Percentiles rank a stretch among this genome's conserved stretches.
phyloP scores from a whole-genome alignment of 768 basidiomycete species.

The Podaxis sp. region DNA sequence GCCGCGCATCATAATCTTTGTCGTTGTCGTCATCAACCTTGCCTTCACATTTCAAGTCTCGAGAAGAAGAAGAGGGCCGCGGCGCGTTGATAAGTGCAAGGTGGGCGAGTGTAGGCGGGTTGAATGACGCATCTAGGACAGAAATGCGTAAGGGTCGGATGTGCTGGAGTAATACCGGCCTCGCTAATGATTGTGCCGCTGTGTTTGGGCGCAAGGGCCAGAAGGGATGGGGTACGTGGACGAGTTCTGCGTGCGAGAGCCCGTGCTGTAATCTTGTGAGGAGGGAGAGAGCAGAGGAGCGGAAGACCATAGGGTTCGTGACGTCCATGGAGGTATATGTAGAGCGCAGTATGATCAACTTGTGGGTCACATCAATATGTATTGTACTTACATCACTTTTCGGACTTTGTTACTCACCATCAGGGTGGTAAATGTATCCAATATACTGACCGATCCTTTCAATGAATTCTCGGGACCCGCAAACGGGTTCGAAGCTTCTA shows the following conservation, averaged over 20 bases:
- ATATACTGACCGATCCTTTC: no score
- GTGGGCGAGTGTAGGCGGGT: conserved; percentile 88
- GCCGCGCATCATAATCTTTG: conserved; percentile 61
- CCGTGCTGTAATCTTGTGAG: conserved; percentile 15
- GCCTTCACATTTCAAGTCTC: neutral
- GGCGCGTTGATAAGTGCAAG: conserved; percentile 64
- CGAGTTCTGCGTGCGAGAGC: conserved; percentile 45
- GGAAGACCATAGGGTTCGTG: neutral
- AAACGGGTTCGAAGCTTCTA: no score
- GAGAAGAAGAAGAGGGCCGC: conserved; percentile 21
- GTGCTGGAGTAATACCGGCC: neutral
- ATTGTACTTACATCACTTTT: neutral
- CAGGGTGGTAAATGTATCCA: no score
- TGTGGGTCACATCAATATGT: no score
- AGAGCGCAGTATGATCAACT: no score
- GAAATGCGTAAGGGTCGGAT: conserved; percentile 50
- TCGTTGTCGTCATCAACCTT: conserved; percentile 2
- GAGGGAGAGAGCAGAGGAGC: conserved; percentile 9
- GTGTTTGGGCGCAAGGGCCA: conserved; percentile 58
- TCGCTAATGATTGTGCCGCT: neutral
- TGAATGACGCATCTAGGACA: conserved; percentile 91
- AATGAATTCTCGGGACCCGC: no score
- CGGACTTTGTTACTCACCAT: neutral
- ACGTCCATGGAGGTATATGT: no score
- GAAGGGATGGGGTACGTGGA: conserved; percentile 55